Evolutionary conservation across 805 yeast genomes (phyloP), one percentile per base, ranked within the genome.

Genomic region (Cyberlindnera sargentensis): DNA sequence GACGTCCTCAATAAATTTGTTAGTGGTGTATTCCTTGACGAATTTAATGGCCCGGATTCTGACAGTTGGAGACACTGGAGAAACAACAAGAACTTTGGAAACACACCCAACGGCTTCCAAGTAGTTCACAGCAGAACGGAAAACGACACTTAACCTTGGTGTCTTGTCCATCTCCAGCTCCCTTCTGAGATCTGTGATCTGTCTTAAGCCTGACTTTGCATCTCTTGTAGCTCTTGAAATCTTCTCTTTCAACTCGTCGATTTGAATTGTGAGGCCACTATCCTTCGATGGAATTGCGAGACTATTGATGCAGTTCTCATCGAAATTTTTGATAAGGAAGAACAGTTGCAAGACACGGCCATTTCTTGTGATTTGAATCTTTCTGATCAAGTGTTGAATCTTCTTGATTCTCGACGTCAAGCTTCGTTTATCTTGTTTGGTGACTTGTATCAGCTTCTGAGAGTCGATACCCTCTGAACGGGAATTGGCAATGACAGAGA

Each of bases 381-480:
- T 76, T 24, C 62, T 62, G 5, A 81, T 71, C 15, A 80, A 61
- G 23, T 75, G 76, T 32, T 68, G 76, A 20, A 84, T 62, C 36
- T 71, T 70, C 52, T 75, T 78, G 41, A 82, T 65, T 51, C 93
- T 68, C 1, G 78, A 68, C 0, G 89, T 79, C 34, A 82, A 66
- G 45, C 89, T 81, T 49, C 91, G 70, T 15, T 81, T 75, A 53
- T 84, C 93, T 60, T 84, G 93, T 7, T 75, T 75, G 0, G 89
- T 75, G 20, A 63, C 67, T 34, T 65, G 63, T 3, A 80, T 74
- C 45, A 84, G 64, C 26, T 76, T 78, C 29, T 77, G 64, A 0
- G 90, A 75, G 39, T 75, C 69, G 11, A 83, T 75, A 8, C 93
- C 93, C 1, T 60, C 52, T 0, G 67, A 62, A 25, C 78, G 78